A percentile compares a stretch with the other conserved stretches of the same genome.
Evolutionary conservation across 768 basidiomycete species (phyloP).

Genomic region (Boletus sp.): DNA sequence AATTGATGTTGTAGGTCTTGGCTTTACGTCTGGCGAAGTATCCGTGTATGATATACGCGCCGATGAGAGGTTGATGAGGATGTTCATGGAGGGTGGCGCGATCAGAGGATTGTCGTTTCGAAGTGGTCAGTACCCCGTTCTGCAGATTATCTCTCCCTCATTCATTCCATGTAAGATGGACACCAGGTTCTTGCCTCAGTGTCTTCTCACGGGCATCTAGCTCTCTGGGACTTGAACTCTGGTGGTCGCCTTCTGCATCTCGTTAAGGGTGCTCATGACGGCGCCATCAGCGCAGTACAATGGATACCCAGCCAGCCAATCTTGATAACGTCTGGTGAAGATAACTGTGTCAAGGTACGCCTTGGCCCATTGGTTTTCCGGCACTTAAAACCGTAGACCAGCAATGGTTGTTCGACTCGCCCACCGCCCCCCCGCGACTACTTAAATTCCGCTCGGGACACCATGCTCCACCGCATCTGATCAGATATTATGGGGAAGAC

Average conservation of each 20-base stretch:
- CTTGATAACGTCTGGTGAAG: constrained; percentile 84
- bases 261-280: constrained; percentile 85
- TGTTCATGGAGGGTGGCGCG: constrained; percentile 87
- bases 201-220: constrained; percentile 83
- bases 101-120: constrained; percentile 79
- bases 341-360: constrained; percentile 90
- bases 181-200: constrained; percentile 86
- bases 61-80: constrained; percentile 83
- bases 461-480: constrained; percentile 83
- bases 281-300: constrained; percentile 74
- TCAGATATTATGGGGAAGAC: constrained; percentile 95
- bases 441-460: constrained; percentile 94
- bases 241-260: constrained; percentile 82
- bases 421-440: constrained; percentile 77
- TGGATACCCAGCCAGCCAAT: constrained; percentile 95
- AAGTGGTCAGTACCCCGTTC: constrained; percentile 56
- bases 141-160: not conserved
- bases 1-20: constrained; percentile 93
- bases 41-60: constrained; percentile 87
- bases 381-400: constrained; percentile 31
- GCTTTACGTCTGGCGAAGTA: constrained; percentile 83
- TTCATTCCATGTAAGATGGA: constrained; percentile 52
- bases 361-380: not conserved
- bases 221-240: constrained; percentile 88
- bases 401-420: constrained; percentile 99